phyloP scores from a whole-genome alignment of 768 basidiomycete genomes.

The Tulasnella sp. region DNA sequence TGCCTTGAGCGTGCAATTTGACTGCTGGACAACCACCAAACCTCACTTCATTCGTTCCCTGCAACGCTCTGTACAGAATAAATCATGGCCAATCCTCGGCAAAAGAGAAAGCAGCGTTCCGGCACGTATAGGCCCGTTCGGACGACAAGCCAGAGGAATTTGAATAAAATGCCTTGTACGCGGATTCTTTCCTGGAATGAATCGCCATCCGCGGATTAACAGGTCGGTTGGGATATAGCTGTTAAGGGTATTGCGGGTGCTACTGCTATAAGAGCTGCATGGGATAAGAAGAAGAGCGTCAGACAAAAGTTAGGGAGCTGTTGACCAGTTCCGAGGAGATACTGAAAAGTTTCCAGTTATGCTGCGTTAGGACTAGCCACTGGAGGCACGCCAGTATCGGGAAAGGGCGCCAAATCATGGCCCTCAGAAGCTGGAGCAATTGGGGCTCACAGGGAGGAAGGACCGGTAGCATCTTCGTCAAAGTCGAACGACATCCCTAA shows the following conservation, averaged over 20 bases:
- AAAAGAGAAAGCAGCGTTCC: slow-evolving; percentile 76
- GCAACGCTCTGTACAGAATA: not conserved
- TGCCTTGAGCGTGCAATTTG: not conserved
- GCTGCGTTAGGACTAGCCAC: slow-evolving; percentile 10
- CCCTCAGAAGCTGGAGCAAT: not conserved
- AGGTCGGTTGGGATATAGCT: not conserved
- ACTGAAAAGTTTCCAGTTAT: slow-evolving; percentile 23
- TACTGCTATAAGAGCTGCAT: slow-evolving; percentile 66
- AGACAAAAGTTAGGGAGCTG: slow-evolving; percentile 67
- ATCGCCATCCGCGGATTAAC: not conserved
- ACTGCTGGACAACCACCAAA: not conserved
- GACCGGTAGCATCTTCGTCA: not conserved
- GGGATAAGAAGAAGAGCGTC: slow-evolving; percentile 81
- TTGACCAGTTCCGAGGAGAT: not conserved
- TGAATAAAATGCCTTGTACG: not conserved
- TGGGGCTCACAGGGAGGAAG: not conserved
- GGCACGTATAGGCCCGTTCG: slow-evolving; percentile 59
- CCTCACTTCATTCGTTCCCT: not conserved
- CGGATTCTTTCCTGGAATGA: not conserved
- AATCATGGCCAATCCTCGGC: slow-evolving; percentile 86
- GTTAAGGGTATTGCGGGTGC: slow-evolving; percentile 66
- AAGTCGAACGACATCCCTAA: slow-evolving; percentile 29
- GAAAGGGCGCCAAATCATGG: not conserved
- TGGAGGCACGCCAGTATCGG: not conserved
- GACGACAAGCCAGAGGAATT: slow-evolving; percentile 37